These are phyloP conservation scores for Lasiosphaeria ovina DNA, from an alignment of 495 filamentous ascomycete genomes.

Conservation along the genomic window DNA sequence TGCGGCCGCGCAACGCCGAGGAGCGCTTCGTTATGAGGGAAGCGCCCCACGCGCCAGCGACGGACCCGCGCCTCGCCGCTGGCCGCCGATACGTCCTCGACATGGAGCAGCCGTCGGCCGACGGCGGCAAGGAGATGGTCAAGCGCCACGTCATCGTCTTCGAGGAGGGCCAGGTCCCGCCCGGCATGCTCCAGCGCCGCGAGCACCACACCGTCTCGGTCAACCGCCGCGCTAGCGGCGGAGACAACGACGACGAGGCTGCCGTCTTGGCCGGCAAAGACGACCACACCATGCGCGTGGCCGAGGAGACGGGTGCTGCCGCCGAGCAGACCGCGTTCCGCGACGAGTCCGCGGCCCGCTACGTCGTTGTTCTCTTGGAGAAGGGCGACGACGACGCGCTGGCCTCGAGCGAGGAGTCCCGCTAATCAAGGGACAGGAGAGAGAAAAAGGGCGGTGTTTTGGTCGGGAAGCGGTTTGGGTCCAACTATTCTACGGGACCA, in stretches of 20 bases:
- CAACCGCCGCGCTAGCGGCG: constrained; percentile 13
- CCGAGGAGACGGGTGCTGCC: constrained; percentile 17
- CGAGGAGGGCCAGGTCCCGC: constrained; percentile 26
- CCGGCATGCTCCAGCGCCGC: constrained; percentile 23
- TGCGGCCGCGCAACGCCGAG: constrained; percentile 11
- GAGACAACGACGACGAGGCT: constrained; percentile 22
- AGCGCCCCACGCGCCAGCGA: constrained; percentile 28
- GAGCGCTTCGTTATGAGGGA: constrained; percentile 30
- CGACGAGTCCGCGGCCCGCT: constrained; percentile 20
- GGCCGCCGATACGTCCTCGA: constrained; percentile 32
- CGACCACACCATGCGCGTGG: constrained; percentile 26
- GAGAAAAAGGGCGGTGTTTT: background rate
- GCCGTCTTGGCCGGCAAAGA: constrained; percentile 18
- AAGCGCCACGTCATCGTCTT: constrained; percentile 34
- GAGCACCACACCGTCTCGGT: constrained; percentile 31
- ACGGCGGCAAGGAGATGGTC: constrained; percentile 4
- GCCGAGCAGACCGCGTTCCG: constrained; percentile 16
- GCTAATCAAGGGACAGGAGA: background rate
- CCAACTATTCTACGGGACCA: too few species aligned
- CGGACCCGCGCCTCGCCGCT: constrained; percentile 31
- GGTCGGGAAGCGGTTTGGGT: too few species aligned
- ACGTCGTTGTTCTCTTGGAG: constrained; percentile 32
- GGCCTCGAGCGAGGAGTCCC: constrained; percentile 1
- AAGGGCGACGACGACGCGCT: constrained; percentile 16
- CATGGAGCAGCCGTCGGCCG: constrained; percentile 13